A percentile compares a stretch with the other conserved stretches of the same genome.
These are phyloP conservation scores for Physcomitrium patens DNA, from an alignment of 225 moss, liverwort and hornwort species.

Conservation along the genomic window DNA sequence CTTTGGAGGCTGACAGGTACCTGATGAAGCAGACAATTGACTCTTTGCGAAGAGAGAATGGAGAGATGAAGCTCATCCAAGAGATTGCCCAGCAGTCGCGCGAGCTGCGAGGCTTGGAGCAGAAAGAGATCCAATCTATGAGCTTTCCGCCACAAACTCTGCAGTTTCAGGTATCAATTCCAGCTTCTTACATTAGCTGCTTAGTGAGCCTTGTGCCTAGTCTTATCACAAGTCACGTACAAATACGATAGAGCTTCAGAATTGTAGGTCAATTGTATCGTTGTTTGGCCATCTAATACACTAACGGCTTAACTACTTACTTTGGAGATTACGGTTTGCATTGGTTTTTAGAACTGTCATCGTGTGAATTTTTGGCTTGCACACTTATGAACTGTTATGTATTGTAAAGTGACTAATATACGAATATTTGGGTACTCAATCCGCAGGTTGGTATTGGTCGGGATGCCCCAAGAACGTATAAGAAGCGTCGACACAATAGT, in stretches of 20 bases:
- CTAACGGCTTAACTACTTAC: background rate
- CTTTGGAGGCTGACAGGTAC: constrained; percentile 70
- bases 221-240: background rate
- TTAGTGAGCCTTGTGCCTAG: background rate
- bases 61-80: constrained; percentile 69
- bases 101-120: constrained; percentile 63
- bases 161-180: constrained; percentile 50
- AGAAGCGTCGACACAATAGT: constrained; percentile 56
- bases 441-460: constrained; percentile 30
- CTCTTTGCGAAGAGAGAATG: constrained; percentile 64
- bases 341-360: background rate
- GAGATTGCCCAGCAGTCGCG: constrained; percentile 67
- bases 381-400: background rate
- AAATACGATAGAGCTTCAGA: background rate
- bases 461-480: constrained; percentile 50
- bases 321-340: background rate
- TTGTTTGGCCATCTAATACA: background rate
- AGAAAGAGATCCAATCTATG: constrained; percentile 29
- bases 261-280: background rate
- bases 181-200: background rate
- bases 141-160: constrained; percentile 29
- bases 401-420: background rate
- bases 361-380: background rate
- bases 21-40: constrained; percentile 69
- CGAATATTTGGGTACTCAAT: background rate